Base-by-base conservation (phyloP, 345 rosid species). In the Lepidium sativum region DNA sequence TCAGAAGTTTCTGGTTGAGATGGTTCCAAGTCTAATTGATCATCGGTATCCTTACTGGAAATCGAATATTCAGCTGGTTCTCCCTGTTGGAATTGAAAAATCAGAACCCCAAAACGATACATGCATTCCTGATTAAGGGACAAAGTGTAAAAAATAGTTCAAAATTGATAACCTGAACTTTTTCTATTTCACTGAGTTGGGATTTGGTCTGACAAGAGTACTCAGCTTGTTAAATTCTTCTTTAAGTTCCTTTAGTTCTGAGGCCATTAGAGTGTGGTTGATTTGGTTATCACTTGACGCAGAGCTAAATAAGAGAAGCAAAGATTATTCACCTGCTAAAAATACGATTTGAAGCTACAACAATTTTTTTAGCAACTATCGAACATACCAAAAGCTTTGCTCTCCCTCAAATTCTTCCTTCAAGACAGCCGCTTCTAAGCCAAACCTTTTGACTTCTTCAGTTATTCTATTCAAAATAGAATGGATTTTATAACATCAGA, bases 231-330 rank as follows among this genome's bases (percentile, higher is more conserved):
- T 55, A 39, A 90, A 69, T 40, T 94, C 92, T 56, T 82, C 92
- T 76, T 84, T 86, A 29, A 87, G 79, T 49, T 82, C 90, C 74
- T 65, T 75, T 47, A 94, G 72, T 69, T 84, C 96, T 13, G 84
- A 71, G 55, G 86, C 92, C 48, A 79, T 75, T 14, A 77, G 83
- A 44, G 63, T 70, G 35, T 75, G 66, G 29, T 74, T 85, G 62
- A 73, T 75, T 78, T 78, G 85, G 59, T 70, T 76, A 60, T 80
- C 91, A 65, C 62, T 79, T 49, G 70, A 65, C 32, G 63, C 80
- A 76, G 77, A 87, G 79, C 77, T 23, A 69, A 44, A 74, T 23
- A 37, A 67, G 35, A 52, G 38, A 71, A 56, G 65, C 32, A 21
- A 40, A 38, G 4, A 37, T 21, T 13, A 42, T 8, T 12, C 11